Evolutionary conservation across 2,329 filamentous ascomycete species (phyloP), one percentile per base, ranked within the genome.

Genomic region (Trichoderma sp.): DNA sequence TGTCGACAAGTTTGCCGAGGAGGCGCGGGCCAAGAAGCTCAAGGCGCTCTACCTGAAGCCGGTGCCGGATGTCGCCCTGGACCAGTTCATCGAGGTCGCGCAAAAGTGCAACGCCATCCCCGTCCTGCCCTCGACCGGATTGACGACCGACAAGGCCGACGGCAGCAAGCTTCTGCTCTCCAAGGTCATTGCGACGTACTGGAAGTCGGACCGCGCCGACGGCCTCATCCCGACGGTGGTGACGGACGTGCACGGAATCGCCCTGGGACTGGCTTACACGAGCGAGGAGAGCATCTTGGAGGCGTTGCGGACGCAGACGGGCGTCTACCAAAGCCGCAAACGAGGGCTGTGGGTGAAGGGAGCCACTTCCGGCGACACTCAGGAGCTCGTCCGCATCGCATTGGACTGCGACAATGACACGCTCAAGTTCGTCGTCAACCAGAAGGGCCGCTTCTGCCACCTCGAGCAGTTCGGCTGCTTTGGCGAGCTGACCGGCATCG

Each of bases 331-430:
- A 78, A 98, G 94, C 80, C 86, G 95, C 60, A 98, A 97, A 82
- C 87, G 95, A 51, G 95, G 95, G 0, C 79, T 99, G 30, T 99
- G 95, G 95, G 90, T 96, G 78, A 99, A 99, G 81, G 95, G 95
- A 6, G 91, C 93, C 60, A 95, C 90, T 9, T 98, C 94, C 62
- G 95, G 95, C 15, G 93, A 98, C 75, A 92, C 91, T 14, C 95
- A 99, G 77, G 89, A 97, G 76, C 83, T 99, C 58, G 82, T 98
- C 24, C 88, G 88, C 65, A 85, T 99, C 69, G 90, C 90, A 1
- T 82, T 96, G 62, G 95, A 99, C 78, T 99, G 95, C 77, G 95
- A 99, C 77, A 90, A 90, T 69, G 95, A 99, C 77, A 96, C 93
- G 66, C 79, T 99, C 71, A 90, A 91, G 70, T 98, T 97, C 76